These are phyloP conservation scores for Kappamyces sp. DNA, from an alignment of 192 early-diverging fungal genomes.

Conservation along the genomic window DNA sequence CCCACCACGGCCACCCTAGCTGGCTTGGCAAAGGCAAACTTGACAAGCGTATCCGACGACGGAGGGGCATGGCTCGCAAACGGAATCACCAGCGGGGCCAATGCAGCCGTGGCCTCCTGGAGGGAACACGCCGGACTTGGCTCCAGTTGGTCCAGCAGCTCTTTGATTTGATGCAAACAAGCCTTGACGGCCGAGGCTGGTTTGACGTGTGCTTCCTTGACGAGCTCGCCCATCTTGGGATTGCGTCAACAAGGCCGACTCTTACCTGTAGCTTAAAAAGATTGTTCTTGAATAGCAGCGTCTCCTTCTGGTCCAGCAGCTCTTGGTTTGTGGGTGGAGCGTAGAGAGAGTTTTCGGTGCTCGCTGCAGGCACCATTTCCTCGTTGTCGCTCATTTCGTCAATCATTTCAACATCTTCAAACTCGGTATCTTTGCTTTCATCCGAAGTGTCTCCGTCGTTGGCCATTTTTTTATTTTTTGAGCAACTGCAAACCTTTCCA, in stretches of 20 bases:
- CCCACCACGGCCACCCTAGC: constrained; percentile 75
- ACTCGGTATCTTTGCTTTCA: no score
- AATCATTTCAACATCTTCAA: no score
- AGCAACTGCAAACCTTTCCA: no score
- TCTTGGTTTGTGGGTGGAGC: constrained; percentile 66
- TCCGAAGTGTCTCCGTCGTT: no score
- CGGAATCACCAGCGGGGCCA: constrained; percentile 62
- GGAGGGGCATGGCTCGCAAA: constrained; percentile 54
- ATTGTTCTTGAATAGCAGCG: constrained; percentile 80
- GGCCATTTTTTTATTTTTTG: no score
- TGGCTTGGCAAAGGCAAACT: constrained; percentile 73
- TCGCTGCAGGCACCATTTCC: no score
- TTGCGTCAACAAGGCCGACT: constrained; percentile 24
- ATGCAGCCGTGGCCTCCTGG: constrained; percentile 15
- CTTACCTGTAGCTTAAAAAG: constrained; percentile 82
- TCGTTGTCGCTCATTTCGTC: no score
- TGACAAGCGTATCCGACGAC: constrained; percentile 62
- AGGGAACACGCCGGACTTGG: constrained; percentile 41
- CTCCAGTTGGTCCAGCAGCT: constrained; percentile 56
- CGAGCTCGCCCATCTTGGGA: constrained; percentile 61
- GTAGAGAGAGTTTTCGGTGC: constrained; percentile 15
- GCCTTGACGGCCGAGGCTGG: constrained; percentile 50
- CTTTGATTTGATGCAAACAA: constrained; percentile 62
- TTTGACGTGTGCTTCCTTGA: constrained; percentile 61
- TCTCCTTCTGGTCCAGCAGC: constrained; percentile 77